These are phyloP conservation scores for Sclerotinia borealis DNA, from an alignment of 2,329 filamentous ascomycete genomes.

Conservation along the genomic window DNA sequence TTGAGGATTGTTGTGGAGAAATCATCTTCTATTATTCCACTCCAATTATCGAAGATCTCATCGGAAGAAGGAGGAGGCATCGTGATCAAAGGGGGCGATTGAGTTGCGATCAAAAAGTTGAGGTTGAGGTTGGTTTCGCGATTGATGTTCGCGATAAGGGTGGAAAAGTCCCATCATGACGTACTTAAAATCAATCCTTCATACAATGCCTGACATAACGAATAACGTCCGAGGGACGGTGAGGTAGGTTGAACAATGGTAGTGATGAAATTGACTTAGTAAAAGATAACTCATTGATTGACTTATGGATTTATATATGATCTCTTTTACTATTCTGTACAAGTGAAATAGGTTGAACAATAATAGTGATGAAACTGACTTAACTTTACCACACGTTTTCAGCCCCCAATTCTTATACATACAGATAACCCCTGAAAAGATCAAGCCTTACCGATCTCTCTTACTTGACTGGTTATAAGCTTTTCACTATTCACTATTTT, in stretches of 20 bases:
- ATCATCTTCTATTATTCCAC: slow-evolving; percentile 18
- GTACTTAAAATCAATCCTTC: too few species aligned
- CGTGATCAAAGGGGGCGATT: not conserved
- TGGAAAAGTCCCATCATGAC: not conserved
- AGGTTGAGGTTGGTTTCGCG: not conserved
- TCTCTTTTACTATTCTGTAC: too few species aligned
- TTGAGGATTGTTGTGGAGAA: slow-evolving; percentile 20
- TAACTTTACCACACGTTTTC: not conserved
- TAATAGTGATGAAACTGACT: not conserved
- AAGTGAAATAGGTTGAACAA: too few species aligned
- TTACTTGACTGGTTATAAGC: too few species aligned
- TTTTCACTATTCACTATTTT: not conserved
- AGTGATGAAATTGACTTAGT: not conserved
- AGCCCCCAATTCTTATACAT: not conserved
- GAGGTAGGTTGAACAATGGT: not conserved
- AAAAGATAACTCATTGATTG: too few species aligned
- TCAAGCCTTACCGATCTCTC: too few species aligned
- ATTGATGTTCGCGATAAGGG: not conserved
- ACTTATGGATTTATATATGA: too few species aligned
- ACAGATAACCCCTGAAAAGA: not conserved
- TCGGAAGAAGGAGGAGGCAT: slow-evolving; percentile 16
- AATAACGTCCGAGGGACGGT: not conserved
- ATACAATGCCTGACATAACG: too few species aligned
- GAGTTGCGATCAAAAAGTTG: not conserved
- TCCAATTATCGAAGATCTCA: slow-evolving; percentile 23